Percentiles rank a stretch among this genome's conserved stretches.
These are phyloP conservation scores for Exophiala spinifera DNA, from an alignment of 2,329 filamentous ascomycete genomes.

Conservation along the genomic window DNA sequence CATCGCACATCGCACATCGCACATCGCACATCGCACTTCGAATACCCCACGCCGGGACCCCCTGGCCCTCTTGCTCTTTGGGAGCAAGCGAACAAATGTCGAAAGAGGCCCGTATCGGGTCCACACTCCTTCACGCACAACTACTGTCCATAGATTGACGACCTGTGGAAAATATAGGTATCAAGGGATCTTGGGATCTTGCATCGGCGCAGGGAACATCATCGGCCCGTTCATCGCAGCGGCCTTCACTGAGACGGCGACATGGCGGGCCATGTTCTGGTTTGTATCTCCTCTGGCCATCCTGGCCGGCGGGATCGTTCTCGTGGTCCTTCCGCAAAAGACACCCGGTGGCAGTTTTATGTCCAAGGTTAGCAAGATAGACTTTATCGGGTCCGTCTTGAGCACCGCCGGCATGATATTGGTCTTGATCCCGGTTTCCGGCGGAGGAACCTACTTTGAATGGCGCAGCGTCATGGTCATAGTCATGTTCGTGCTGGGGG, in stretches of 20 bases:
- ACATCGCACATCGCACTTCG: too few species aligned
- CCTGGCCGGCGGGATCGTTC: background rate
- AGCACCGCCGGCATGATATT: background rate
- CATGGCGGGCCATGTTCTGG: background rate
- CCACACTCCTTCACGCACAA: too few species aligned
- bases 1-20: too few species aligned
- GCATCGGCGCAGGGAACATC: background rate
- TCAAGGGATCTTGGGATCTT: background rate
- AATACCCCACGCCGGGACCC: too few species aligned
- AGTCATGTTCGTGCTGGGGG: constrained; percentile 72
- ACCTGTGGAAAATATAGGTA: background rate
- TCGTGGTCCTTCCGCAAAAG: background rate
- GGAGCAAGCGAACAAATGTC: too few species aligned
- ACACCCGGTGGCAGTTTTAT: background rate
- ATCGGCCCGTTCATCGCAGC: background rate
- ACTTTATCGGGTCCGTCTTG: background rate
- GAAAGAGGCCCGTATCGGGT: too few species aligned
- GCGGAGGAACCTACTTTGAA: constrained; percentile 67
- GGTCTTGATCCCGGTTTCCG: constrained; percentile 41
- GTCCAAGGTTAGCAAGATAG: background rate
- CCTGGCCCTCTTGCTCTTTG: too few species aligned
- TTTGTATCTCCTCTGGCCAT: background rate
- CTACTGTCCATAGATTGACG: too few species aligned
- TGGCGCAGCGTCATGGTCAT: constrained; percentile 73
- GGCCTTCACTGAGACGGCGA: background rate